Evolutionary conservation across 2,329 filamentous ascomycete genomes (phyloP).

Genomic region (Epichloe sibirici): DNA sequence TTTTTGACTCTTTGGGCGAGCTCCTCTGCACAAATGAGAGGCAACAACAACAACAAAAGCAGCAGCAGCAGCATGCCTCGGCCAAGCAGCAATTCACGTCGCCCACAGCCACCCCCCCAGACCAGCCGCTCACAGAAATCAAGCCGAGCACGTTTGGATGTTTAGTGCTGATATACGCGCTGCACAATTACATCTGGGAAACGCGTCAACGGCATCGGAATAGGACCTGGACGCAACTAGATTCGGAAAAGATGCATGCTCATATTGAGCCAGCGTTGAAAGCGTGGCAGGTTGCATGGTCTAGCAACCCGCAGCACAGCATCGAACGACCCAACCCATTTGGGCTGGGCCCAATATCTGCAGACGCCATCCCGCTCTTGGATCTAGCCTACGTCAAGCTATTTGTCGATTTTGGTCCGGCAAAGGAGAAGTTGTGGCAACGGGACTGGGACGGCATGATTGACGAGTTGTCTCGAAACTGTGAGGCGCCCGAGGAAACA

Average conservation of each 20-base stretch:
- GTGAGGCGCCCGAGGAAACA: conserved; percentile 62
- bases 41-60: conserved; percentile 32
- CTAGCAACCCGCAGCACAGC: conserved; percentile 72
- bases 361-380: conserved; percentile 80
- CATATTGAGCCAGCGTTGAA: conserved; percentile 89
- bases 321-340: conserved; percentile 76
- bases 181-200: conserved; percentile 99
- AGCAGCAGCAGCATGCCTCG: too few relatives aligned
- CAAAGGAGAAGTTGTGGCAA: conserved; percentile 90
- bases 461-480: conserved; percentile 68
- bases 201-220: conserved; percentile 82
- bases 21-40: conserved; percentile 66
- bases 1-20: conserved; percentile 69
- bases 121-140: conserved; percentile 48
- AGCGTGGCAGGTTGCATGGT: conserved; percentile 91
- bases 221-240: conserved; percentile 78
- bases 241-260: conserved; percentile 90
- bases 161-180: conserved; percentile 78
- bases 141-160: conserved; percentile 86
- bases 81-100: background rate
- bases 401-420: conserved; percentile 83
- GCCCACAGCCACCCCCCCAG: conserved; percentile 12
- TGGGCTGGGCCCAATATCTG: conserved; percentile 68
- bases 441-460: conserved; percentile 88
- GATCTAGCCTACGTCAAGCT: conserved; percentile 87